These are phyloP conservation scores for Punctularia strigosozonata DNA, from an alignment of 768 basidiomycete genomes.

Conservation along the genomic window DNA sequence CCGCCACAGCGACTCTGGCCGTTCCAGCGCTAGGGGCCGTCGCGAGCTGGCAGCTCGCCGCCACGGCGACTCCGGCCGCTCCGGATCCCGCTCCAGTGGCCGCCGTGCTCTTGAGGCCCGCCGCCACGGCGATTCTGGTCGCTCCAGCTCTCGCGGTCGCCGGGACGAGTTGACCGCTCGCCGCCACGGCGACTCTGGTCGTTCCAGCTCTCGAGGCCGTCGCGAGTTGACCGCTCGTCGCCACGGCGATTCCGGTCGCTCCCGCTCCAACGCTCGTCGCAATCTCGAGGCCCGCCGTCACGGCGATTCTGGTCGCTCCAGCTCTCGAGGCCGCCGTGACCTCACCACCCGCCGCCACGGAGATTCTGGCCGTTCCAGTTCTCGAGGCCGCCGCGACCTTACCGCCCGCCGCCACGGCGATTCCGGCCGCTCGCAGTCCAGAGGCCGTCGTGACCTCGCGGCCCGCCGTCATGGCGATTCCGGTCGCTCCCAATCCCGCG, in stretches of 20 bases:
- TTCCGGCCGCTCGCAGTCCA: constrained; percentile 3
- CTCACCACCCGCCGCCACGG: neutral
- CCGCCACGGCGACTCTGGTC: constrained; percentile 1
- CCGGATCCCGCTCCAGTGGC: neutral
- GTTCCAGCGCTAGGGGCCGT: constrained; percentile 4
- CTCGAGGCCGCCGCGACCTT: constrained; percentile 3
- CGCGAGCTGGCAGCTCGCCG: constrained; percentile 5
- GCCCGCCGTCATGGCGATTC: constrained; percentile 5
- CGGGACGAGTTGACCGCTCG: neutral
- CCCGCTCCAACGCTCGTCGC: constrained; percentile 2
- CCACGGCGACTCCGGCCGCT: constrained; percentile 1
- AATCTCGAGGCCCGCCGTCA: neutral
- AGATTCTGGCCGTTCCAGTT: constrained; percentile 3
- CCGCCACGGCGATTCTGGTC: neutral
- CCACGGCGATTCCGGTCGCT: constrained; percentile 5
- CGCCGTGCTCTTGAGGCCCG: neutral
- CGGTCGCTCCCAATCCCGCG: neutral
- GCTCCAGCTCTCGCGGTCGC: neutral
- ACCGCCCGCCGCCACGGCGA: constrained; percentile 7
- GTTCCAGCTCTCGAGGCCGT: no score
- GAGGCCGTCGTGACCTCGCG: constrained; percentile 5
- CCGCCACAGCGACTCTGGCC: constrained; percentile 6
- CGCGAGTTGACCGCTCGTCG: constrained; percentile 5
- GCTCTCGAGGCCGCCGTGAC: constrained; percentile 3
- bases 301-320: constrained; percentile 2